Evolutionary conservation across 2,329 filamentous ascomycete species (phyloP).

Genomic region (Escovopsis weberi): DNA sequence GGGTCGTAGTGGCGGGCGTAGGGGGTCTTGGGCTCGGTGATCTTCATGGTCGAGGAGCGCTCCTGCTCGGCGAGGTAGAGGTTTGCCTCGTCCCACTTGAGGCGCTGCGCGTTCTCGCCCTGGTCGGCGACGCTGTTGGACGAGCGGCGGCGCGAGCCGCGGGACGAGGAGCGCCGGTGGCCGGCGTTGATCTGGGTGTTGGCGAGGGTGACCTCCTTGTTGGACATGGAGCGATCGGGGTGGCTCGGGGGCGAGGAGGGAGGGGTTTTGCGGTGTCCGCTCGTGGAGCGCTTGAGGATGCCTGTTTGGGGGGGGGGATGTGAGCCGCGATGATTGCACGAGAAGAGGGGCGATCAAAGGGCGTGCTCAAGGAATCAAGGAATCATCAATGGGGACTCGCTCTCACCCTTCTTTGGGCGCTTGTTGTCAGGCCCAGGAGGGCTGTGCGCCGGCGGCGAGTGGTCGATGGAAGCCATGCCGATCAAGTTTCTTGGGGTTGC

Average conservation of each 20-base stretch:
- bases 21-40: constrained; percentile 94
- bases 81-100: constrained; percentile 99
- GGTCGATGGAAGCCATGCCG: constrained; percentile 29
- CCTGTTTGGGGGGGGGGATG: constrained; percentile 37
- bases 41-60: constrained; percentile 94
- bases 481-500: background rate
- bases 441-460: constrained; percentile 23
- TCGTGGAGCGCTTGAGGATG: constrained; percentile 74
- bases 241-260: constrained; percentile 28
- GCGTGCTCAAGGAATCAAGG: too few species aligned
- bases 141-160: constrained; percentile 59
- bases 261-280: constrained; percentile 42
- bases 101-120: constrained; percentile 47
- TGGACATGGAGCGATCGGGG: constrained; percentile 31
- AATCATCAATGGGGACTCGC: background rate
- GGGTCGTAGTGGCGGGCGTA: constrained; percentile 90
- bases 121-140: constrained; percentile 30
- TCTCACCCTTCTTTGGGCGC: constrained; percentile 32
- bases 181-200: constrained; percentile 95
- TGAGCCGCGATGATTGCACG: background rate
- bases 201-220: constrained; percentile 82
- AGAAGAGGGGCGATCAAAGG: background rate
- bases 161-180: constrained; percentile 63
- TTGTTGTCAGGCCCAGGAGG: constrained; percentile 26
- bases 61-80: constrained; percentile 95